Base-by-base conservation (phyloP, 2,329 filamentous ascomycete genomes). In the Venturia asperata region DNA sequence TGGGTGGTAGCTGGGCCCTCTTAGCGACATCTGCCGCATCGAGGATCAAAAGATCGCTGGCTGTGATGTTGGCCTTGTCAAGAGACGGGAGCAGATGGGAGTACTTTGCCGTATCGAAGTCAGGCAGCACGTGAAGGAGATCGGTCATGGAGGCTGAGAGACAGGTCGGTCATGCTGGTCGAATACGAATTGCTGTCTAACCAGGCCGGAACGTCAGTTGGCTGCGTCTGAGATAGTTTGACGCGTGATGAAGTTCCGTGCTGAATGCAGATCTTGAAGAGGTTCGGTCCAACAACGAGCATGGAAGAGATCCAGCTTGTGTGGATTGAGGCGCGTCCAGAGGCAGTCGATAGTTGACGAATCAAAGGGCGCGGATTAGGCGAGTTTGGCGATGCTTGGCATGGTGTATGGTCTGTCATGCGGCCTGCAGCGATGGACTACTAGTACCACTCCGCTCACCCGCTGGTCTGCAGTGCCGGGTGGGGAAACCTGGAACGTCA, bases 11-110 rank as follows among this genome's bases (percentile, higher is more conserved):
- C 68, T 88, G 87, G 62, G 92, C 92, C 74, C 91, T 88, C 78
- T 90, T 94, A 66, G 91, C 91, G 69, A 97, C 85, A 72, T 96
- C 89, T 67, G 87, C 81, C 4, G 87, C 83, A 72, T 96, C 90
- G 68, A 95, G 86, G 2, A 90, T 90, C 71, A 99, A 82, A 61
- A 99, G 83, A 74, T 99, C 94, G 70, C 86, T 87, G 41, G 89
- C 90, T 34, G 89, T 89, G 73, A 99, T 81, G 63, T 82, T 81
- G 71, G 90, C 86, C 74, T 85, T 85, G 78, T 97, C 93, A 65
- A 97, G 84, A 27, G 86, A 85, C 2, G 90, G 87, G 41, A 97
- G 78, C 60, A 97, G 86, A 72, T 89, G 86, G 52, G 87, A 81
- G 77, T 89, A 93, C 67, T 83, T 82, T 72, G 84, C 82, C 69